phyloP scores from a whole-genome alignment of 371 early-diverging fungal genomes.

The Chytridiales sp. region DNA sequence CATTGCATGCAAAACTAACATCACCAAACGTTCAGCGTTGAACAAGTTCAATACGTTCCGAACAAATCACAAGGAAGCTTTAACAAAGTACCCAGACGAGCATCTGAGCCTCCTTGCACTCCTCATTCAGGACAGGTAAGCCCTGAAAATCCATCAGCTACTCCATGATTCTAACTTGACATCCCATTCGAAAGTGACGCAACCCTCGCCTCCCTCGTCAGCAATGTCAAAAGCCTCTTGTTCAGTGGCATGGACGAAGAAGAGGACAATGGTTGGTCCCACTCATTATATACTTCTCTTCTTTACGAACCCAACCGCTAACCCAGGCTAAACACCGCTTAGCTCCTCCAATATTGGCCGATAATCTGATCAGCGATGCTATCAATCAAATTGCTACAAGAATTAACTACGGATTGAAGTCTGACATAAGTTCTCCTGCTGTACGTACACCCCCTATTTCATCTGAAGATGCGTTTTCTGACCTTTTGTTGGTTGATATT shows the following conservation, averaged over 20 bases:
- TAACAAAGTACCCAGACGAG: not conserved
- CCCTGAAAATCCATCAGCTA: too few relatives aligned
- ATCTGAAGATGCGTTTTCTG: too few relatives aligned
- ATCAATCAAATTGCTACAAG: slow-evolving; percentile 22
- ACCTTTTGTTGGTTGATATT: not conserved
- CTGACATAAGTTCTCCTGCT: not conserved
- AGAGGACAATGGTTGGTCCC: slow-evolving; percentile 3
- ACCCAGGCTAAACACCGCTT: too few relatives aligned
- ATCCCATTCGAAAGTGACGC: too few relatives aligned
- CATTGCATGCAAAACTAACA: not conserved
- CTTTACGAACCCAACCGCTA: not conserved
- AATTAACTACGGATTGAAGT: slow-evolving; percentile 22
- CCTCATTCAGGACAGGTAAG: not conserved
- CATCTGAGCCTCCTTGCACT: slow-evolving; percentile 12
- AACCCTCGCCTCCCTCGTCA: not conserved
- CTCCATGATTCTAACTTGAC: too few relatives aligned
- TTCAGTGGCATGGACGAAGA: slow-evolving; percentile 15
- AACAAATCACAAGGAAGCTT: not conserved
- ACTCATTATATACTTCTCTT: not conserved
- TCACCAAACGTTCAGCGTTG: slow-evolving; percentile 5
- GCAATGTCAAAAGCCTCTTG: not conserved
- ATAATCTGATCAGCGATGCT: slow-evolving; percentile 11
- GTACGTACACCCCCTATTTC: not conserved
- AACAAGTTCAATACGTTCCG: slow-evolving; percentile 14
- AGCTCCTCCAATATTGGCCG: too few relatives aligned